Evolutionary conservation across 2,329 filamentous ascomycete species (phyloP).

Genomic region (Exophiala bonariae): DNA sequence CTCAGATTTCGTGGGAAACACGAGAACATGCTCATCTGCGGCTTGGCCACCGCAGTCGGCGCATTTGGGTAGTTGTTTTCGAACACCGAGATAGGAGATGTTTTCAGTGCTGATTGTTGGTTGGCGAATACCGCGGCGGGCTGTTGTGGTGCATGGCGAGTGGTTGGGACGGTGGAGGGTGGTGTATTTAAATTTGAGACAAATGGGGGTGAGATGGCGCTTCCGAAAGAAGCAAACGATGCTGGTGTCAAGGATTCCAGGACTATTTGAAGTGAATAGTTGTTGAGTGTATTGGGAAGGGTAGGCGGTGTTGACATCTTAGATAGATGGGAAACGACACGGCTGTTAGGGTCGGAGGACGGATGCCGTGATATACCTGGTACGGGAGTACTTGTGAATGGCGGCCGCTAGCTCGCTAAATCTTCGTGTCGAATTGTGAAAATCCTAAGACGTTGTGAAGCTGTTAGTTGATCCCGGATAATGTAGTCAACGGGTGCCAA

Average conservation of each 20-base stretch:
- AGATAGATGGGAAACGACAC: too few species aligned
- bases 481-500: too few species aligned
- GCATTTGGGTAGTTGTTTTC: constrained; percentile 71
- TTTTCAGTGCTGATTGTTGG: constrained; percentile 87
- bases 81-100: constrained; percentile 74
- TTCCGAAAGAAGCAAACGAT: constrained; percentile 77
- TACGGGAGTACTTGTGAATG: too few species aligned
- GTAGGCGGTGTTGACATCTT: constrained; percentile 16
- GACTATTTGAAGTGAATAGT: constrained; percentile 40
- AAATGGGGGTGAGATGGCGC: constrained; percentile 73
- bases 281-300: neutral
- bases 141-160: constrained; percentile 34
- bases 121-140: constrained; percentile 66
- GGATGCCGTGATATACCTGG: too few species aligned
- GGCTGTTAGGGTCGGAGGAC: too few species aligned
- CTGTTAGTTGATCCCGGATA: too few species aligned
- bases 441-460: too few species aligned
- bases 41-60: constrained; percentile 32
- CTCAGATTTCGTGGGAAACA: constrained; percentile 67
- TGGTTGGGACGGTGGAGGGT: constrained; percentile 36
- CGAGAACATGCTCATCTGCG: constrained; percentile 85
- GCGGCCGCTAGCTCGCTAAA: too few species aligned
- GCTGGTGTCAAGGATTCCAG: constrained; percentile 67
- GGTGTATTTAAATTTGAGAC: constrained; percentile 52
- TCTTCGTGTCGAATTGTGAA: too few species aligned